Percentiles rank a stretch among this genome's conserved stretches.
phyloP scores from a whole-genome alignment of 2,329 filamentous ascomycete species.

The Pseudofabraea citricarpa region DNA sequence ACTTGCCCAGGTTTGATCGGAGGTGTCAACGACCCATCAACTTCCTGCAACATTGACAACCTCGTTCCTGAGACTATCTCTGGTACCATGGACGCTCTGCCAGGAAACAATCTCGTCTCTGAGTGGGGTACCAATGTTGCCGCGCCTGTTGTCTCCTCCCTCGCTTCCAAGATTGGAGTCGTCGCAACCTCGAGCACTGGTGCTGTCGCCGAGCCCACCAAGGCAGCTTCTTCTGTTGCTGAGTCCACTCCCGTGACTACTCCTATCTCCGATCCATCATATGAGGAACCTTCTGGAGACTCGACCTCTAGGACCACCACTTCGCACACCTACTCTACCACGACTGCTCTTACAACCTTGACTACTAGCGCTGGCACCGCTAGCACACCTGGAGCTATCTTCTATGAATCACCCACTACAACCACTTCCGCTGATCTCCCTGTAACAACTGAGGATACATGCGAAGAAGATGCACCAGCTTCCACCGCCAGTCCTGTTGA shows the following conservation, averaged over 20 bases:
- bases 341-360: background rate
- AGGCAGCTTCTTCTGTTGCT: background rate
- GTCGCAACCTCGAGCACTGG: background rate
- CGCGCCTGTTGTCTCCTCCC: constrained; percentile 1
- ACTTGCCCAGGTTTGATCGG: constrained; percentile 54
- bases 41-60: constrained; percentile 45
- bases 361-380: background rate
- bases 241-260: background rate
- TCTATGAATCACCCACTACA: constrained; percentile 1
- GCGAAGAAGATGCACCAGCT: constrained; percentile 8
- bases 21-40: constrained; percentile 41
- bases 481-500: constrained; percentile 16
- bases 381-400: background rate
- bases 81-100: constrained; percentile 42
- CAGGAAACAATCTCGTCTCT: constrained; percentile 50
- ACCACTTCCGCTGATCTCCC: constrained; percentile 1
- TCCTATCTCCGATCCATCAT: background rate
- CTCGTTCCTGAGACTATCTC: constrained; percentile 40
- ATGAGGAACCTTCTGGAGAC: background rate
- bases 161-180: constrained; percentile 6
- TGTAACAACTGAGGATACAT: background rate
- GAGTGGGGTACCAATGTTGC: constrained; percentile 37
- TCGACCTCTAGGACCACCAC: background rate
- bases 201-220: constrained; percentile 1
- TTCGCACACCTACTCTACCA: background rate